Base-by-base conservation (phyloP, 2,329 filamentous ascomycete genomes). In the Cladobotryum mycophilum region DNA sequence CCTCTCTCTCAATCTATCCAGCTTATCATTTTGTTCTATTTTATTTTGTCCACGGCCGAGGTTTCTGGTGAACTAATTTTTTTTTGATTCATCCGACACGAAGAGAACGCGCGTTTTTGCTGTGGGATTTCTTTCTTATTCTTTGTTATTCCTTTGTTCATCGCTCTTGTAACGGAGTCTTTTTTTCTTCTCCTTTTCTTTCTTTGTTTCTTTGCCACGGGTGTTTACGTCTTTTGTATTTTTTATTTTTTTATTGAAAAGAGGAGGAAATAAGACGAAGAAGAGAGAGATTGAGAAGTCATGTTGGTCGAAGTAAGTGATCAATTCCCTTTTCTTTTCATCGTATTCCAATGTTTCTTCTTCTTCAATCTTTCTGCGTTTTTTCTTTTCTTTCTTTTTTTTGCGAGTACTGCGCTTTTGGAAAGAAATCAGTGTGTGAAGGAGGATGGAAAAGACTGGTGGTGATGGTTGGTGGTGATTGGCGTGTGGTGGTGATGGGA, bases 221-320 rank as follows among this genome's bases (percentile, higher is more conserved):
- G 46, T 54, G 45, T 47, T 37, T 49, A 20, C 20, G 5, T 3
- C 20, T 20, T 20, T 20, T 20, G 20, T 20, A 20, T 20, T 5
- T 20, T 20, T 20, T n/a, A n/a, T 48, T 37, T 51, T 48, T 51
- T 37, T 54, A 47, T 49, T 34, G 36, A 47, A 30, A 22, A 36
- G 47, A 40, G n/a, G 33, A 40, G n/a, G 33, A 25, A 42, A 50
- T 15, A 44, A 41, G 17, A 44, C n/a, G 43, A 36, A 18, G 30
- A 41, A 40, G n/a, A 35, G 45, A 48, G 48, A 47, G 34, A 14
- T 30, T 41, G 48, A 44, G 54, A 45, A 53, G 25, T 48, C 49
- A 67, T 68, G 66, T 62, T 69, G 65, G 65, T 67, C 51, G 66
- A 68, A 60, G 66, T 69, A 59, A 65, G 66, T 67, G 41, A 25